Base-by-base conservation (phyloP, 2,329 filamentous ascomycete species). In the Tolypocladium nubicola region DNA sequence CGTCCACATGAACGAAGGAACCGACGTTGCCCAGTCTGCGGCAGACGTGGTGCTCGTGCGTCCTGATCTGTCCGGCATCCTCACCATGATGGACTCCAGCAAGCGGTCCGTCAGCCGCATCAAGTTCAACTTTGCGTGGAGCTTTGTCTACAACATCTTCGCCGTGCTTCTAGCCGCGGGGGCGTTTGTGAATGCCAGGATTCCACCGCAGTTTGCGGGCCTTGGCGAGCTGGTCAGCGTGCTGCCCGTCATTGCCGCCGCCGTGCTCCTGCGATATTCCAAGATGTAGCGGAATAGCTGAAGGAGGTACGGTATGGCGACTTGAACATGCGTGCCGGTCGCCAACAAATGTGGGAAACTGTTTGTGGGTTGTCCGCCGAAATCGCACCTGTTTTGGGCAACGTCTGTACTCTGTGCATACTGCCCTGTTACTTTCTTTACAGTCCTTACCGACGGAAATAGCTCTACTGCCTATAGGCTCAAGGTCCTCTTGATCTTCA, bases 201-300 rank as follows among this genome's bases (percentile, higher is more conserved):
- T 81, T 41, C 79, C 81, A 19, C 85, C 86, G 0, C 72, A 78
- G 60, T 89, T 79, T 75, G 86, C 86, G 0, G 87, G 85, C 0
- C 64, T 90, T 10, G 88, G 88, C 0, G 88, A 91, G 72, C 67
- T 91, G 38, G 85, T 89, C 0, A 90, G 88, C 64, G 84, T 92
- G 0, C 58, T 89, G 66, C 88, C 88, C 0, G 86, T 91, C 3
- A 79, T 90, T 62, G 65, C 75, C 7, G 78, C 79, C 49, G 84
- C 84, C 0, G 71, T 82, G 62, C 70, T 73, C 58, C 64, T 83
- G 65, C 70, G 69, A 49, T 80, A 72, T 72, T 63, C 66, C 39
- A 68, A 62, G 59, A 61, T 72, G 45, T 73, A 62, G 38, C 19
- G n/a, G 23, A 35, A 33, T 37, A 26, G 37, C 37, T 38, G 37